Base-by-base conservation (phyloP, 768 basidiomycete genomes). In the Kondoa malvinella region DNA sequence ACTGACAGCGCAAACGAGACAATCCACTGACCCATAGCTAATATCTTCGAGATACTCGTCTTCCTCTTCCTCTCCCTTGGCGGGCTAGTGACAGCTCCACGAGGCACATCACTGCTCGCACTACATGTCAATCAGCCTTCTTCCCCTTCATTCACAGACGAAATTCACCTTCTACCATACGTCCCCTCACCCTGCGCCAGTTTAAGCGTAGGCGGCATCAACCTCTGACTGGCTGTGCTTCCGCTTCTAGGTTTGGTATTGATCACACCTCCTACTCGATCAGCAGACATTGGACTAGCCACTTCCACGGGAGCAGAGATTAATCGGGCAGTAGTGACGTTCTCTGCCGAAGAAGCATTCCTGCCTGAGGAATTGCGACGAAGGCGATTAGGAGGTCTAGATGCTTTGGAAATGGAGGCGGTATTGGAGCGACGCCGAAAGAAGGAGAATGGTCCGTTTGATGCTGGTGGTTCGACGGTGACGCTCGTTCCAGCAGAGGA, bases 341-440 rank as follows among this genome's bases (percentile, higher is more conserved):
- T 50, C 8, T 50, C 40, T 8, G 40, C 21, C 21, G 40, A 50
- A n/a, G n/a, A n/a, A 21, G 8, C 21, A 8, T 21, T 50, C 21
- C 40, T 14, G 32, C 26, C 14, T 17, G 16, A 32, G n/a, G 16
- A 63, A 32, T 16, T 27, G 27, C 61, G 16, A 14, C 16, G 3
- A 27, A 32, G 16, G 8, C 30, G n/a, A 33, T 31, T 27, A 3
- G 16, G 3, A 33, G 61, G 61, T 33, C 27, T 33, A 14, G n/a
- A 17, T 3, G 61, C 61, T 16, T 33, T 27, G 15, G 29, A 31
- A 14, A 29, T 29, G 16, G 61, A 63, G 61, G n/a, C n/a, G n/a
- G n/a, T n/a, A n/a, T 63, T 63, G 29, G 27, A 31, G 61, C 61
- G 61, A 17, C 61, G 16, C 14, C 61, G 16, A 29, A 63, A 63